These are phyloP conservation scores for Juglanconis sp. DNA, from an alignment of 2,329 filamentous ascomycete genomes.

Conservation along the genomic window DNA sequence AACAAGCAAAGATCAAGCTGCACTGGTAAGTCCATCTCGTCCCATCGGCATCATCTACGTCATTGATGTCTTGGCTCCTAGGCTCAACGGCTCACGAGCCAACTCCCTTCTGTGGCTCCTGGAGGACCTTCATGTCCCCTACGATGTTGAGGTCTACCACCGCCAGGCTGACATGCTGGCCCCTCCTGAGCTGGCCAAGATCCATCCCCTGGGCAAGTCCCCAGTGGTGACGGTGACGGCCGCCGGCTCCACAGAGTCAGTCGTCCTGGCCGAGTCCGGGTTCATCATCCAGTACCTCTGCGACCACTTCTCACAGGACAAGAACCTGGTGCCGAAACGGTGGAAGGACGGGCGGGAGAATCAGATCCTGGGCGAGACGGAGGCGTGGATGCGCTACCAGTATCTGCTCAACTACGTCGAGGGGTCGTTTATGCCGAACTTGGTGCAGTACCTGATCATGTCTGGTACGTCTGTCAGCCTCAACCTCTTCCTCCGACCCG, in stretches of 20 bases:
- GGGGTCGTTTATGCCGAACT: constrained; percentile 73
- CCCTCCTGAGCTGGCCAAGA: constrained; percentile 68
- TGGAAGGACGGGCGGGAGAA: constrained; percentile 59
- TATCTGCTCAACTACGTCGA: constrained; percentile 83
- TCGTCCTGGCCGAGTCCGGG: constrained; percentile 77
- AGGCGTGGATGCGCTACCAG: constrained; percentile 56
- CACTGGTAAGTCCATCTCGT: constrained; percentile 18
- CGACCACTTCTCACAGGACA: constrained; percentile 54
- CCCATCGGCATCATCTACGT: neutral
- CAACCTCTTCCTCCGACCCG: neutral
- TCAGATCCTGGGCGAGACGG: constrained; percentile 57
- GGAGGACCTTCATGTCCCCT: constrained; percentile 75
- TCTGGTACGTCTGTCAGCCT: constrained; percentile 33
- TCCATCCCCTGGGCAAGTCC: constrained; percentile 85
- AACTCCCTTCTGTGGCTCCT: constrained; percentile 84
- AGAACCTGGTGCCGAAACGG: constrained; percentile 47
- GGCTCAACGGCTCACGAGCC: constrained; percentile 79
- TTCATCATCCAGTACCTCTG: constrained; percentile 79
- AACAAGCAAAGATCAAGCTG: constrained; percentile 20
- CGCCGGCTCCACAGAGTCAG: constrained; percentile 35
- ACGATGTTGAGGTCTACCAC: constrained; percentile 78
- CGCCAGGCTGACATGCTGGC: constrained; percentile 60
- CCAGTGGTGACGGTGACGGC: constrained; percentile 68
- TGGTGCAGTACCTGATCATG: constrained; percentile 64
- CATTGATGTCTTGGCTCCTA: constrained; percentile 32